Evolutionary conservation across 768 basidiomycete genomes (phyloP).

Genomic region (Xerocomus spinulosus): DNA sequence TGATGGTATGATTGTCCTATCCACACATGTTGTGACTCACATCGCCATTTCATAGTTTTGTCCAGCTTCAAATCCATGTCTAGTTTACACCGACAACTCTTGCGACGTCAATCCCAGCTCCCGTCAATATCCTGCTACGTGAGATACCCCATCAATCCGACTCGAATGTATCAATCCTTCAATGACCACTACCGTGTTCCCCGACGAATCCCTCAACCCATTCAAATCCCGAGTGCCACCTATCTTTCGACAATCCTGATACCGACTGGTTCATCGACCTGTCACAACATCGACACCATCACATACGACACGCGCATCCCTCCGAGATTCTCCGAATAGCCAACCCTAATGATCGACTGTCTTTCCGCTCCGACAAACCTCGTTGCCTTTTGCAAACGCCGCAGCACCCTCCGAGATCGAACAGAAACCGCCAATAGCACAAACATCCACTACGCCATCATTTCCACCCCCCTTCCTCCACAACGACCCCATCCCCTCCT

Average conservation of each 20-base stretch:
- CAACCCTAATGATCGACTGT: no score
- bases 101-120: neutral
- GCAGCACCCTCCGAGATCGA: no score
- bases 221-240: no score
- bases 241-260: no score
- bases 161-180: neutral
- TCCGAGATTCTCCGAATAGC: no score
- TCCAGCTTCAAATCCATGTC: neutral
- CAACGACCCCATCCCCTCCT: neutral
- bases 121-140: neutral
- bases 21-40: neutral
- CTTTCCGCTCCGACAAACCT: no score
- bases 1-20: neutral
- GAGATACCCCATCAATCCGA: neutral
- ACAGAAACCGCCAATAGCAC: neutral
- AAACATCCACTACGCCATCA: neutral
- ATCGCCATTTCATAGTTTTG: neutral
- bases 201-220: slow-evolving; percentile 2
- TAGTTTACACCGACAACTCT: neutral
- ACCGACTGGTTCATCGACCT: no score
- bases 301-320: no score
- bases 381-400: no score
- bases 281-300: no score
- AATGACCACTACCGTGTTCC: neutral
- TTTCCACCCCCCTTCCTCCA: neutral